Conservation (phyloP, 139 green algal genomes). For the Tetradesmus obliquus region DNA sequence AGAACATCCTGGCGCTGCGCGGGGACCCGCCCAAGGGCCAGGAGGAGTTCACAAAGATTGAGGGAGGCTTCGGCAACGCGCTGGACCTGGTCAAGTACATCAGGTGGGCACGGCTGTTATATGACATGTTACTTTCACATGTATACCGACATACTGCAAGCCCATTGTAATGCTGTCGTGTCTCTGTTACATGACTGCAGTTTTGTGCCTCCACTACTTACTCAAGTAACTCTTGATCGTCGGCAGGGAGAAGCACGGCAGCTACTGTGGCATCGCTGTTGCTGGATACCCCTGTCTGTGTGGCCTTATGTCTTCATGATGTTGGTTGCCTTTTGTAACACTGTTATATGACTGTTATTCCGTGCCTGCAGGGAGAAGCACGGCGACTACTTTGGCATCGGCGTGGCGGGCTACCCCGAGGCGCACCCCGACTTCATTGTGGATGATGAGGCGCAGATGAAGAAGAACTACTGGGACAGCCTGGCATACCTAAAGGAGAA, state of each 20-base stretch:
- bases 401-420: conserved; percentile 96
- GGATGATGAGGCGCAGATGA: conserved; percentile 80
- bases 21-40: conserved; percentile 96
- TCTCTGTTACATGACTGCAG: too few relatives aligned
- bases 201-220: too few relatives aligned
- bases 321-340: neutral
- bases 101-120: conserved; percentile 47
- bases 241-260: neutral
- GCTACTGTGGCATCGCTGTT: neutral
- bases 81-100: conserved; percentile 98
- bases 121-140: too few relatives aligned
- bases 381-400: conserved; percentile 97
- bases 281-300: neutral
- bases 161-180: too few relatives aligned
- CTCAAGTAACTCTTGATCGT: too few relatives aligned
- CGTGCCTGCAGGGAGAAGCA: conserved; percentile 60
- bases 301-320: neutral
- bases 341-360: neutral
- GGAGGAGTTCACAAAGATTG: conserved; percentile 88
- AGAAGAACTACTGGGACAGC: conserved; percentile 89
- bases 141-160: too few relatives aligned
- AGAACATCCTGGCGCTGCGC: conserved; percentile 96
- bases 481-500: conserved; percentile 97
- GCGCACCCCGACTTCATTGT: conserved; percentile 95
- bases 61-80: conserved; percentile 94